Evolutionary conservation across 139 green algal genomes (phyloP), one percentile per base, ranked within the genome.

Genomic region (Chlorella sp.): DNA sequence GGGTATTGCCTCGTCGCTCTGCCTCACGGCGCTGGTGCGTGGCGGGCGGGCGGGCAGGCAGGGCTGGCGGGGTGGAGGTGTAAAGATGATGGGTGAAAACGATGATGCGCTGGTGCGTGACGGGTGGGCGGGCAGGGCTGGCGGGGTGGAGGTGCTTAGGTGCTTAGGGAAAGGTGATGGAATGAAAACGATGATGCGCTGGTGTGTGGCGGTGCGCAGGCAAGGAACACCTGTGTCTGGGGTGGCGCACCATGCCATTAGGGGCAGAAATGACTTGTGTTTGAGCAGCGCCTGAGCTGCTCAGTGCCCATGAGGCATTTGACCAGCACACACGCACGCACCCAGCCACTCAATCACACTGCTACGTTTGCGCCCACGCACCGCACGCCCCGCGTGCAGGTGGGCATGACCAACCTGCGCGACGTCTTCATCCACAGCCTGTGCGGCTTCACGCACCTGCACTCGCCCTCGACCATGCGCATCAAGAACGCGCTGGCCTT

Each of bases 401-500:
- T 98, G 55, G 77, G 86, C 63, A 96, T 98, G 90, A 70, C 74
- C 32, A 93, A 89, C 73, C 80, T 97, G 77, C 85, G 92, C n/a
- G 91, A 95, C 81, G 89, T 93, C 14, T 98, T 93, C 75, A 70
- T 95, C 14, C 87, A 80, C 66, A 83, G 82, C 32, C 89, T 92
- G 66, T 93, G 70, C 83, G 89, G 88, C 78, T 91, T 94, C 77
- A 95, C 90, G 27, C 79, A 85, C 69, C 79, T 96, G 67, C 83
- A 92, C 81, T 79, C 69, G 14, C 86, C 72, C 49, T 63, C 69
- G 59, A 80, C 69, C 36, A 89, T 89, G 88, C 76, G 80, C 50
- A 67, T 86, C 55, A 98, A 99, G 86, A 92, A 97, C 74, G 93
- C 87, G 0, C 71, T 88, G n/a, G 93, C 92, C 1, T 93, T 96